Percentiles rank a stretch among this genome's conserved stretches.
These are phyloP conservation scores for Fusarium ambrosium DNA, from an alignment of 2,329 filamentous ascomycete species.

Conservation along the genomic window DNA sequence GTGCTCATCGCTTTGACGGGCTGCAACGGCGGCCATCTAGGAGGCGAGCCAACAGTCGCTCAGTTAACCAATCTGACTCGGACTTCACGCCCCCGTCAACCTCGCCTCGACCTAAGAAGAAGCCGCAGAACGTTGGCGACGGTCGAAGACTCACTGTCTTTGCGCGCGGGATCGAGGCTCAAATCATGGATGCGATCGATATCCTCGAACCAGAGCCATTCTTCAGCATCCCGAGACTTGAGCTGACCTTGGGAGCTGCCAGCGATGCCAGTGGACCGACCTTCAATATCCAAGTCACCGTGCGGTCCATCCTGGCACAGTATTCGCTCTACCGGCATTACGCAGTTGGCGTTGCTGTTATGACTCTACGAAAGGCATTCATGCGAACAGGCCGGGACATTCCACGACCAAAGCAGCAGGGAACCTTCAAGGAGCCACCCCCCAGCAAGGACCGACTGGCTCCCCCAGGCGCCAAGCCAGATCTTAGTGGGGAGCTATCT, in stretches of 20 bases:
- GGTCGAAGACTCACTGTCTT: slow-evolving; percentile 86
- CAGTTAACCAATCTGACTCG: slow-evolving; percentile 76
- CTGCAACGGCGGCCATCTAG: slow-evolving; percentile 70
- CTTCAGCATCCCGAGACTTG: slow-evolving; percentile 86
- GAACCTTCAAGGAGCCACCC: slow-evolving; percentile 34
- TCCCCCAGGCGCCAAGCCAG: slow-evolving; percentile 52
- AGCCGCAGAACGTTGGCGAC: slow-evolving; percentile 73
- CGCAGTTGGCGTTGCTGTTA: slow-evolving; percentile 83
- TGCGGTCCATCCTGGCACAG: slow-evolving; percentile 83
- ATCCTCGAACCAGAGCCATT: slow-evolving; percentile 89
- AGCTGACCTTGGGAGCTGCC: slow-evolving; percentile 85
- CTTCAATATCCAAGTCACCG: slow-evolving; percentile 86
- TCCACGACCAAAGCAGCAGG: slow-evolving; percentile 51
- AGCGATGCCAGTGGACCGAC: slow-evolving; percentile 90
- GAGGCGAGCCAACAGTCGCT: slow-evolving; percentile 81
- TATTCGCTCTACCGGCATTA: slow-evolving; percentile 97
- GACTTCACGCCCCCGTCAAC: slow-evolving; percentile 62
- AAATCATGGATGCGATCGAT: slow-evolving; percentile 89
- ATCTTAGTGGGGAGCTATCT: slow-evolving; percentile 51
- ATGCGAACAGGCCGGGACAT: slow-evolving; percentile 63
- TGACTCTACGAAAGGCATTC: slow-evolving; percentile 81
- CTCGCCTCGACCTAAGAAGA: slow-evolving; percentile 62
- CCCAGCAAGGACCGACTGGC: slow-evolving; percentile 52
- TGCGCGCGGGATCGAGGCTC: slow-evolving; percentile 86
- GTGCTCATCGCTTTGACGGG: slow-evolving; percentile 80